These are phyloP conservation scores for Bimuria novae-zelandiae DNA, from an alignment of 2,329 filamentous ascomycete genomes.

Conservation along the genomic window DNA sequence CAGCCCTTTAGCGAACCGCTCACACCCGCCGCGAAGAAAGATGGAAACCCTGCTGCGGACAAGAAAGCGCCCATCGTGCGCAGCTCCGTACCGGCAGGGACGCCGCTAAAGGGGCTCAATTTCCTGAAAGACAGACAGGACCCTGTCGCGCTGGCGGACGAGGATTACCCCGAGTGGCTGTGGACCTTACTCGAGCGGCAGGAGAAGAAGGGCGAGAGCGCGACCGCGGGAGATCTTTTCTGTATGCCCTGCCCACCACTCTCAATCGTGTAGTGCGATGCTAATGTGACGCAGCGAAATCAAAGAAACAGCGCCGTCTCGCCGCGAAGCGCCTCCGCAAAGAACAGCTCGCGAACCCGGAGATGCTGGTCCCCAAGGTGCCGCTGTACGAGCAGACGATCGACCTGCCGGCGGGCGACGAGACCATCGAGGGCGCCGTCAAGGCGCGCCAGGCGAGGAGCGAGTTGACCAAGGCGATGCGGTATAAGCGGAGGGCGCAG, in stretches of 20 bases:
- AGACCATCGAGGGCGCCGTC: conserved; percentile 52
- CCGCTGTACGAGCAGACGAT: conserved; percentile 78
- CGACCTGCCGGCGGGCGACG: conserved; percentile 66
- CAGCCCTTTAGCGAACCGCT: conserved; percentile 52
- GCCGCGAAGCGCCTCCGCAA: conserved; percentile 69
- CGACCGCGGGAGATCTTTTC: conserved; percentile 72
- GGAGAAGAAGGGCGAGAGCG: conserved; percentile 59
- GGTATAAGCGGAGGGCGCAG: conserved; percentile 71
- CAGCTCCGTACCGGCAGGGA: conserved; percentile 67
- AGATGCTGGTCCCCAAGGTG: conserved; percentile 65
- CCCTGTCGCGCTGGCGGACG: conserved; percentile 73
- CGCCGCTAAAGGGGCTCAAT: conserved; percentile 73
- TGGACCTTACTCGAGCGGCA: conserved; percentile 71
- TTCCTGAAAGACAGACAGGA: conserved; percentile 75
- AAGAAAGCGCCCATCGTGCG: conserved; percentile 40
- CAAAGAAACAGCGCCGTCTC: conserved; percentile 75
- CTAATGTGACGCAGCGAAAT: conserved; percentile 59
- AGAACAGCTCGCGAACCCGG: conserved; percentile 68
- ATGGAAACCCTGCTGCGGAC: conserved; percentile 27
- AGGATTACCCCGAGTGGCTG: conserved; percentile 80
- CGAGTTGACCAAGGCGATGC: conserved; percentile 71
- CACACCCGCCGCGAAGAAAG: conserved; percentile 33
- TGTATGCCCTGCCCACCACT: conserved; percentile 60
- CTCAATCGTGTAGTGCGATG: not conserved
- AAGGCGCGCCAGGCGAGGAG: conserved; percentile 58